Evolutionary conservation across 164 flowering plant species (phyloP).

Genomic region (Berberis thunbergii): DNA sequence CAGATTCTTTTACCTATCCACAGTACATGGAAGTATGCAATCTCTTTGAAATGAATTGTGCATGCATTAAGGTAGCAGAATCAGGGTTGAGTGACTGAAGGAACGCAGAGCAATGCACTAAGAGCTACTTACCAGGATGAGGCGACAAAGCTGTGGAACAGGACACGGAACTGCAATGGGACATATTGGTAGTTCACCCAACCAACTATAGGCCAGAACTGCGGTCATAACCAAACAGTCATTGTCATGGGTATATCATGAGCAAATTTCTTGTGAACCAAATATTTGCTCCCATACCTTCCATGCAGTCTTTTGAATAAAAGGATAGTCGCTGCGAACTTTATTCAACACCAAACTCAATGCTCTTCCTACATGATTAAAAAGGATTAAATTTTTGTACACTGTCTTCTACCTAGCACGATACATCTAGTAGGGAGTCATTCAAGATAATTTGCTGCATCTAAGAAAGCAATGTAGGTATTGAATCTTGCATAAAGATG

Average conservation of each 20-base stretch:
- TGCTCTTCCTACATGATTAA: conserved; percentile 48
- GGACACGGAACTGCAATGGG: conserved; percentile 69
- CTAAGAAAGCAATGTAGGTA: no score
- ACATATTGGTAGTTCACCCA: conserved; percentile 73
- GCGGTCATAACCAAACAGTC: conserved; percentile 14
- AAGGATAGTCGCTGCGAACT: conserved; percentile 56
- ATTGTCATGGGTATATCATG: not conserved
- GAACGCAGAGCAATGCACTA: not conserved
- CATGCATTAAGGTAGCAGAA: not conserved
- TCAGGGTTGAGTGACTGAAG: not conserved
- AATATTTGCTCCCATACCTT: conserved; percentile 31
- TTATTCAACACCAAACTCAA: conserved; percentile 53
- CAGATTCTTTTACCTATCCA: no score
- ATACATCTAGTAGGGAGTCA: not conserved
- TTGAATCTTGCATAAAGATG: no score
- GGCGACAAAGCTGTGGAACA: conserved; percentile 65
- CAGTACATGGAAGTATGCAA: no score
- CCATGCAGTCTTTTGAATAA: conserved; percentile 67
- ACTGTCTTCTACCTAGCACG: not conserved
- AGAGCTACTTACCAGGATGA: conserved; percentile 50
- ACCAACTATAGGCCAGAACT: conserved; percentile 80
- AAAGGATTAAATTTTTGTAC: no score
- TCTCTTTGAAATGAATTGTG: not conserved
- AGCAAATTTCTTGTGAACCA: not conserved
- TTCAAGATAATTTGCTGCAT: not conserved